Base-by-base conservation (phyloP, 306 rosid genomes). In the Cicer yamashitae region DNA sequence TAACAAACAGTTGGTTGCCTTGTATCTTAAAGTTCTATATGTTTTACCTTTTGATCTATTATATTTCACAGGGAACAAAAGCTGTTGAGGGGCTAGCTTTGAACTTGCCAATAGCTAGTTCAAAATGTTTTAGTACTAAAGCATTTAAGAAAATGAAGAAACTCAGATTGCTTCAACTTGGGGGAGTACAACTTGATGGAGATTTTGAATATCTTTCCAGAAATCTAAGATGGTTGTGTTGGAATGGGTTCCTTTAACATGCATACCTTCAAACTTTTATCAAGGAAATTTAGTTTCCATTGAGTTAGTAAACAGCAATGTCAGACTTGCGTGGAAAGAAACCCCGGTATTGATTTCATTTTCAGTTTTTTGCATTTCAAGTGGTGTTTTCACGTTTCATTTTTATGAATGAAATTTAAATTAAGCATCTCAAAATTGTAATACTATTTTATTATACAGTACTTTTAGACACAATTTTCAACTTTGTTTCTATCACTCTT, bases 131-230 rank as follows among this genome's bases (percentile, higher is more conserved):
- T 30, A 30, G 37, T 30, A 30, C 37, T 30, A 30, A 30, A 30
- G 6, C 37, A 30, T 30, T 30, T 20, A 7, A 53, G 64, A 7
- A 62, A 1, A 81, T 81, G 84, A 63, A 63, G 41, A 70, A 3
- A n/a, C 81, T 81, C 1, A 76, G 74, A 30, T 14, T 81, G 10
- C 70, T 81, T 40, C 45, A 46, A 57, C 64, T 81, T 63, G 40
- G 6, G 9, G 18, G 57, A 37, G 74, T 81, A 0, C 6, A 63
- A 44, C 78, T 81, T 43, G 30, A 7, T 13, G 84, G 81, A 37
- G 64, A 81, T 46, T 76, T 15, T 75, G 6, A 70, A 52, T 5
- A 81, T 13, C 58, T 81, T 52, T 20, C 73, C 0, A 45, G 17
- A 52, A 34, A 62, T 20, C 3, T 81, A 0, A 76, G 74, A 63